Conservation (phyloP, 2,329 filamentous ascomycete genomes). For the Hymenoscyphus scutula region DNA sequence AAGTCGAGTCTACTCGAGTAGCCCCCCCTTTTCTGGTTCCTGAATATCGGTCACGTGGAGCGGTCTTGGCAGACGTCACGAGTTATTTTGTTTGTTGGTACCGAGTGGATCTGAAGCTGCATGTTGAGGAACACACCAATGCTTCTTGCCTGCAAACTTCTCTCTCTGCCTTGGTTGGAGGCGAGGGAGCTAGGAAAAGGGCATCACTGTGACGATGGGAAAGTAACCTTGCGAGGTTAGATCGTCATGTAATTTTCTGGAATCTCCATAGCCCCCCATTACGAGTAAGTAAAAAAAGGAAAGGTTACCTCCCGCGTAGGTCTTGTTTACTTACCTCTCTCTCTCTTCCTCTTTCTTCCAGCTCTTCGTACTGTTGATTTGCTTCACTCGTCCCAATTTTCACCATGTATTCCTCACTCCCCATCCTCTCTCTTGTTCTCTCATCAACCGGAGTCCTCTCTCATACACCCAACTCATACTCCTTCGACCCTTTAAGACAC, state of each 20-base stretch:
- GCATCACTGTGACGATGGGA: constrained; percentile 1
- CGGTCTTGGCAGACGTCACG: background rate
- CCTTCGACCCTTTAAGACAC: constrained; percentile 48
- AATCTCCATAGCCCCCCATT: too few relatives aligned
- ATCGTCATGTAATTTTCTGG: background rate
- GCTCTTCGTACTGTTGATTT: background rate
- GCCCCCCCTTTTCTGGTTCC: background rate
- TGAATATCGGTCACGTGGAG: constrained; percentile 2
- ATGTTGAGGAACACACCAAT: background rate
- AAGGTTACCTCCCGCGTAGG: background rate
- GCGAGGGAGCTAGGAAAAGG: background rate
- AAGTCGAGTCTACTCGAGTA: background rate
- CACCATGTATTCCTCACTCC: constrained; percentile 19
- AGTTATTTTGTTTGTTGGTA: background rate
- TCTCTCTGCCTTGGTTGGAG: background rate
- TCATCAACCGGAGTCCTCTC: constrained; percentile 15
- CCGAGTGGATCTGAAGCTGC: background rate
- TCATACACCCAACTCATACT: constrained; percentile 33
- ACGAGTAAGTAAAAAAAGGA: background rate
- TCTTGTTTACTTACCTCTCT: background rate
- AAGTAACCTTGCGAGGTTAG: background rate
- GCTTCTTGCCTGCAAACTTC: background rate
- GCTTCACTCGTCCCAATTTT: constrained; percentile 4
- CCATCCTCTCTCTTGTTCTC: constrained; percentile 15
- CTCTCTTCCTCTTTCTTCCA: background rate